phyloP scores from a whole-genome alignment of 2,329 filamentous ascomycete species.

The Nothophoma quercina region DNA sequence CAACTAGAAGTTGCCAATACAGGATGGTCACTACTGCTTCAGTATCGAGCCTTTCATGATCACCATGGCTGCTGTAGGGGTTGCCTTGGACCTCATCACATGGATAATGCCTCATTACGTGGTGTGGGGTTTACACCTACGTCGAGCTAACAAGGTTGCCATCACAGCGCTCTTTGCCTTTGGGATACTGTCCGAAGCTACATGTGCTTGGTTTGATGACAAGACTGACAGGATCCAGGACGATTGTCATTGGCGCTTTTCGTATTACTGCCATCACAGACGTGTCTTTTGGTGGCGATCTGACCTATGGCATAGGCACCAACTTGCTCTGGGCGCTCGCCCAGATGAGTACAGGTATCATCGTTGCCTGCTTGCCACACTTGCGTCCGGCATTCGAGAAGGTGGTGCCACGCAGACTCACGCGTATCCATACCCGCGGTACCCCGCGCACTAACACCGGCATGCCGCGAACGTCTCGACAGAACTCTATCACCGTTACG shows the following conservation, averaged over 20 bases:
- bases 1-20: conserved; percentile 29
- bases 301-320: conserved; percentile 25
- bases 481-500: conserved; percentile 27
- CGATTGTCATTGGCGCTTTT: conserved; percentile 4
- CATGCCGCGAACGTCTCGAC: background rate
- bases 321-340: conserved; percentile 30
- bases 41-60: conserved; percentile 22
- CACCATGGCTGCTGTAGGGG: conserved; percentile 14
- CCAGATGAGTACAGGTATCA: conserved; percentile 34
- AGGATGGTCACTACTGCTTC: conserved; percentile 29
- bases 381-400: conserved; percentile 36
- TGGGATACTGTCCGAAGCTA: conserved; percentile 27
- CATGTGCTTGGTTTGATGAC: too few relatives aligned
- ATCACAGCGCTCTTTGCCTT: conserved; percentile 35
- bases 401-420: conserved; percentile 21
- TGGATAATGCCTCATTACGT: conserved; percentile 37
- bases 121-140: conserved; percentile 34
- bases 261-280: background rate
- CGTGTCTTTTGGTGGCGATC: conserved; percentile 9
- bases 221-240: background rate
- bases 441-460: background rate
- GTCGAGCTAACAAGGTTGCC: conserved; percentile 32
- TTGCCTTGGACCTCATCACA: conserved; percentile 29
- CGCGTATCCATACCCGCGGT: conserved; percentile 2
- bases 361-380: conserved; percentile 34